Evolutionary conservation across 2,329 filamentous ascomycete genomes (phyloP), one percentile per base, ranked within the genome.

Genomic region (Fusarium subtropicale): DNA sequence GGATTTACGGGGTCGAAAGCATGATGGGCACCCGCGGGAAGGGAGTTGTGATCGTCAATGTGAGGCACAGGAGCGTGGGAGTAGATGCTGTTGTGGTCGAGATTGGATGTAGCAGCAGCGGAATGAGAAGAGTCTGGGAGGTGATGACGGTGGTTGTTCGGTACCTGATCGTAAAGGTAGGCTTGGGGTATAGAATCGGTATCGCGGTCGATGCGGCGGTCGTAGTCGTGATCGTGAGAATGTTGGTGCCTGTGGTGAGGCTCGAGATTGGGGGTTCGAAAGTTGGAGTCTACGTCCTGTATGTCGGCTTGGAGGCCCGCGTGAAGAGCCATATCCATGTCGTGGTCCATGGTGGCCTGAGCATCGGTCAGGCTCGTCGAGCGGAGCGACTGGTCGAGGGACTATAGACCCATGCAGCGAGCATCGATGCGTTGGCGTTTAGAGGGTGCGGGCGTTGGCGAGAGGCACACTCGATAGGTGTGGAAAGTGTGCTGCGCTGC

Each of bases 271-370:
- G 68, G 60, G 54, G 48, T 56, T 71, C 55, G 46, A 50, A 61
- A 64, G 53, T 50, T 63, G 56, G 71, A 69, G 63, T 74, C 71
- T 66, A 67, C 52, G 68, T 66, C 64, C 64, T 75, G 71, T 46
- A 71, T 58, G 64, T 74, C 68, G 47, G 72, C 62, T 60, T 72
- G 74, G 69, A 75, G 73, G 73, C 71, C 75, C 61, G 68, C 74
- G 69, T 75, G 71, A 66, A 72, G 71, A 74, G 76, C 78, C 74
- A 73, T 76, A 68, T 76, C 73, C 73, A 74, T 73, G 75, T 75
- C 74, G 74, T 74, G 71, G 79, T 85, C 83, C 84, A 86, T 86
- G 79, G 80, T 83, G 77, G 78, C 78, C 77, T 78, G 78, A 78
- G 78, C 81, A 82, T 82, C 77, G 75, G 80, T 81, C 79, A 80